Percentiles rank a stretch among this genome's conserved stretches.
These are phyloP conservation scores for Nepenthes mirabilis DNA, from an alignment of 148 eudicot species.

Conservation along the genomic window DNA sequence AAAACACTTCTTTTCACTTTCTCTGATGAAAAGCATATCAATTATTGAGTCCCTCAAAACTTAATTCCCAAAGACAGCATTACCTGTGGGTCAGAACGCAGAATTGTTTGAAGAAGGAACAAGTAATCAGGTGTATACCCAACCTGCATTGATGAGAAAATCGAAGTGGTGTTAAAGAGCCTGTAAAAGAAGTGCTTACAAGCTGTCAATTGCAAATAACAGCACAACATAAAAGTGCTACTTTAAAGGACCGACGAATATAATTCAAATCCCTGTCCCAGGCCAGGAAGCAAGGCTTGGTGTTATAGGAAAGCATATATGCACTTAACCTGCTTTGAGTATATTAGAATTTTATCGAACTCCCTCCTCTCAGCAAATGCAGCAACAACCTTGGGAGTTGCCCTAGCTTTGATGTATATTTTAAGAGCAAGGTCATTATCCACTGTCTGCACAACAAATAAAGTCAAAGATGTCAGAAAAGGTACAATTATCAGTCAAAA, in stretches of 20 bases:
- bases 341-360: slow-evolving; percentile 86
- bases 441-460: slow-evolving; percentile 55
- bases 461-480: background rate
- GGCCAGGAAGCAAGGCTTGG: background rate
- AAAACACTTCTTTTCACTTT: no score
- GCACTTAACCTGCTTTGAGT: slow-evolving; percentile 74
- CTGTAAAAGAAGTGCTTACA: background rate
- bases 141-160: slow-evolving; percentile 39
- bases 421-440: slow-evolving; percentile 94
- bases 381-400: slow-evolving; percentile 93
- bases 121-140: slow-evolving; percentile 93
- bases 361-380: slow-evolving; percentile 97
- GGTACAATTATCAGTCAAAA: background rate
- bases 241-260: no score
- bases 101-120: slow-evolving; percentile 90
- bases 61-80: background rate
- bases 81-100: slow-evolving; percentile 94
- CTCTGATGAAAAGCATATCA: background rate
- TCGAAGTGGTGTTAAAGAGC: background rate
- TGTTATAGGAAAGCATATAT: background rate
- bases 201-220: background rate
- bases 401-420: slow-evolving; percentile 93
- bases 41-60: background rate
- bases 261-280: no score
- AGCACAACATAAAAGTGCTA: background rate